These are phyloP conservation scores for Ceratocystis alfenasii DNA, from an alignment of 2,329 filamentous ascomycete genomes.

Conservation along the genomic window DNA sequence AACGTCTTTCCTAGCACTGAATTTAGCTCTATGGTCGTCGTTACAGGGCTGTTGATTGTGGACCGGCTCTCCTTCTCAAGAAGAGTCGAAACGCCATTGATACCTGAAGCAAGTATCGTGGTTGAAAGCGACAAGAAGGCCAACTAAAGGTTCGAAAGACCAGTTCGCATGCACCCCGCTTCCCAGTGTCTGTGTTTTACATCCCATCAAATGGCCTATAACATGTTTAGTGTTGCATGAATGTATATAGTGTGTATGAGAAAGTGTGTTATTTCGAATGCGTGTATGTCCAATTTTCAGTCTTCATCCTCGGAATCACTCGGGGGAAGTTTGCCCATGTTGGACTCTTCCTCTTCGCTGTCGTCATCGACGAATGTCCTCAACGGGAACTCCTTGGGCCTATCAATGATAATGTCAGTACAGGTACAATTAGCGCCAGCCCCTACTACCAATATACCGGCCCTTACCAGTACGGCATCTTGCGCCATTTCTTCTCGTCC, in stretches of 20 bases:
- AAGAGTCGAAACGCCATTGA: slow-evolving; percentile 15
- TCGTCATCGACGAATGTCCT: slow-evolving; percentile 32
- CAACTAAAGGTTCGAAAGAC: slow-evolving; percentile 25
- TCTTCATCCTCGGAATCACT: slow-evolving; percentile 62
- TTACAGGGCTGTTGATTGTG: slow-evolving; percentile 56
- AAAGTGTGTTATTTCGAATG: neutral
- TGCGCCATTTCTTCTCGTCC: slow-evolving; percentile 85
- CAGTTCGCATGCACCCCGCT: neutral
- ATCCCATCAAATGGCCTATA: neutral
- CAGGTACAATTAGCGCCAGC: neutral
- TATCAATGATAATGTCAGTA: slow-evolving; percentile 6
- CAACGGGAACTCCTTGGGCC: slow-evolving; percentile 62
- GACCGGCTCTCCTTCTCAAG: slow-evolving; percentile 26
- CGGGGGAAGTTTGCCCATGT: slow-evolving; percentile 73
- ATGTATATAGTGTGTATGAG: neutral
- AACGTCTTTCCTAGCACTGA: slow-evolving; percentile 76
- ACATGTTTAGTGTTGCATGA: neutral
- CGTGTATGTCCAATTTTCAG: slow-evolving; percentile 9
- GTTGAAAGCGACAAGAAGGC: slow-evolving; percentile 26
- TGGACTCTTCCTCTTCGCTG: slow-evolving; percentile 61
- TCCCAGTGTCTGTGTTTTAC: neutral
- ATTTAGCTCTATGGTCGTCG: slow-evolving; percentile 48
- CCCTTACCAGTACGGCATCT: slow-evolving; percentile 69
- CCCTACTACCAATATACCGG: neutral
- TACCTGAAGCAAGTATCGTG: slow-evolving; percentile 25